phyloP scores from a whole-genome alignment of 495 filamentous ascomycete genomes.

The Hypoxylon subgilvum region DNA sequence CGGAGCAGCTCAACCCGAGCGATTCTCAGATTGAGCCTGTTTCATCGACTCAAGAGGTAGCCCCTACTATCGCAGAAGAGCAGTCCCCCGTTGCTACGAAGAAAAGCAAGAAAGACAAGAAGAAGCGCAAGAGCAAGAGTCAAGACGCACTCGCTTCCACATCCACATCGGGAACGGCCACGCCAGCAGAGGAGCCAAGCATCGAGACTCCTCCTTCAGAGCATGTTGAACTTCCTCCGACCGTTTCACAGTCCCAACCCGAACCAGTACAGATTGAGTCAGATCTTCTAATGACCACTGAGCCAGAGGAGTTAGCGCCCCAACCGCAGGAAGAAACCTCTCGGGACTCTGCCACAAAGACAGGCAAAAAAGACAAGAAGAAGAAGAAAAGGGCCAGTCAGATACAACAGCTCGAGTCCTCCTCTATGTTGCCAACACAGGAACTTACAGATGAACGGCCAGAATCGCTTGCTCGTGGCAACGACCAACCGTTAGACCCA shows the following conservation, averaged over 20 bases:
- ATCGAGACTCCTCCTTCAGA: constrained; percentile 7
- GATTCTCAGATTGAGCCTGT: constrained; percentile 17
- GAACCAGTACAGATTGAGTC: background rate
- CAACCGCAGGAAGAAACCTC: constrained; percentile 14
- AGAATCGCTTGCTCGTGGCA: constrained; percentile 6
- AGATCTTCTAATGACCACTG: constrained; percentile 4
- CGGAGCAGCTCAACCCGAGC: background rate
- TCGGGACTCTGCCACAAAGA: constrained; percentile 17
- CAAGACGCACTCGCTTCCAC: constrained; percentile 17
- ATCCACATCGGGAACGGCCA: constrained; percentile 1
- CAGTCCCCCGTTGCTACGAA: constrained; percentile 11
- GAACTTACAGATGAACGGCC: constrained; percentile 5
- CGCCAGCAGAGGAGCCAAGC: constrained; percentile 6
- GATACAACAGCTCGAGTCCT: constrained; percentile 15
- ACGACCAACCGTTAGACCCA: constrained; percentile 7
- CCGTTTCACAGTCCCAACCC: constrained; percentile 11
- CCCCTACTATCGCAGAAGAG: constrained; percentile 3
- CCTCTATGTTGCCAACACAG: constrained; percentile 10
- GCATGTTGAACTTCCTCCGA: background rate
- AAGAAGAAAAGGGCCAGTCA: constrained; percentile 34
- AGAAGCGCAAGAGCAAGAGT: constrained; percentile 40
- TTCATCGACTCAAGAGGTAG: background rate
- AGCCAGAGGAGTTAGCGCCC: constrained; percentile 5
- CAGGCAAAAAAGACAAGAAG: constrained; percentile 44
- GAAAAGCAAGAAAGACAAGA: constrained; percentile 45